Base-by-base conservation (phyloP, 2,329 filamentous ascomycete genomes). In the Aspergillus terreus region DNA sequence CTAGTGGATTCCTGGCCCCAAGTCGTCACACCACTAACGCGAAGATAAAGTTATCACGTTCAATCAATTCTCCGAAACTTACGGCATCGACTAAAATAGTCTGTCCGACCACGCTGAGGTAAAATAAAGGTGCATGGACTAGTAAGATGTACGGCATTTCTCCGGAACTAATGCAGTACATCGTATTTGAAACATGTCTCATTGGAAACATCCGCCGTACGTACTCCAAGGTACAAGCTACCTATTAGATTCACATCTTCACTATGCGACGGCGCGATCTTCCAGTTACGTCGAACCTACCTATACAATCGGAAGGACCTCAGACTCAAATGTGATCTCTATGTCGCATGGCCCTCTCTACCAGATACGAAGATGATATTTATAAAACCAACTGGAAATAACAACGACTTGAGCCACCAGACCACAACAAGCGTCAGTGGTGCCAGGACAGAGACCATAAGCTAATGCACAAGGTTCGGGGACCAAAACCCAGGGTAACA, bases 401-500 rank as follows among this genome's bases (percentile, higher is more conserved):
- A 44, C 48, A 35, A 49, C 23, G 43, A 58, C 38, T 54, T 40
- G 32, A 49, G 44, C 58, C 54, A 55, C 49, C 55, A 52, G 52
- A 53, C 46, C 48, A 53, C 49, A 38, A 47, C 52, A 38, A 52
- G 7, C 47, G 43, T 41, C 32, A 42, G 30, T 51, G 32, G 27
- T 44, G 49, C 46, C 49, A 53, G 36, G 49, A 40, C 47, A 58
- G 46, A 44, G 45, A 51, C 45, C 38, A 51, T 40, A 55, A 53
- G 45, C 54, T 61, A 56, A 55, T 56, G 57, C 58, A 61, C 57
- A 58, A 46, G 40, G 40, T 52, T 60, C 47, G 51, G 56, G 56
- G 50, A 55, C 53, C 59, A 51, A 56, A 53, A 52, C 55, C 55
- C 54, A 55, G 51, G 55, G 51, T 58, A 61, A 59, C 58, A 55